A percentile compares a stretch with the other conserved stretches of the same genome.
phyloP scores from a whole-genome alignment of 139 green algal species.

The Spirogloea muscicola region DNA sequence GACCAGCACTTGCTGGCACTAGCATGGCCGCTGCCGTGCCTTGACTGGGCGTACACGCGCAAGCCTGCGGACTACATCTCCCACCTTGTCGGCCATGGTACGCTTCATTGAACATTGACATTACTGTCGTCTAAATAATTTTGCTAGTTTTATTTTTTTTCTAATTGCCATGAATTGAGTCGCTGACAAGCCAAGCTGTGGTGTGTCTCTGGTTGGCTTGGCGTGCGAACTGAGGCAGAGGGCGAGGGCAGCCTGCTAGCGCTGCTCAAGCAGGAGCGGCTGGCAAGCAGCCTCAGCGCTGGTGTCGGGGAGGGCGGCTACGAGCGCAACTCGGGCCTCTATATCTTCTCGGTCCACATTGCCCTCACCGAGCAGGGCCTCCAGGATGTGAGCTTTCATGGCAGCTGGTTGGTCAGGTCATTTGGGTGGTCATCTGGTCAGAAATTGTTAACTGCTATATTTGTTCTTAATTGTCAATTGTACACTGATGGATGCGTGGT shows the following conservation, averaged over 20 bases:
- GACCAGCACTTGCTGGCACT: slow-evolving; percentile 71
- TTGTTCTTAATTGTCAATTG: no score
- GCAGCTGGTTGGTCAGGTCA: no score
- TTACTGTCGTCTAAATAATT: no score
- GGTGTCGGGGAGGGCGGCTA: slow-evolving; percentile 73
- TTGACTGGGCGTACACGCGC: slow-evolving; percentile 63
- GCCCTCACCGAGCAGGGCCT: slow-evolving; percentile 75
- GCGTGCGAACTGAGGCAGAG: slow-evolving; percentile 40
- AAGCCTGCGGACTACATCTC: slow-evolving; percentile 89
- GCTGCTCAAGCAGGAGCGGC: slow-evolving; percentile 43
- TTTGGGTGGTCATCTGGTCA: no score
- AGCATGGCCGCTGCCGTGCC: slow-evolving; percentile 77
- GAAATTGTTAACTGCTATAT: no score
- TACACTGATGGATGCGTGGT: no score
- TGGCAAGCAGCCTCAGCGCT: slow-evolving; percentile 71
- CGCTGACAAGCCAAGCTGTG: no score
- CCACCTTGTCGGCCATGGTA: slow-evolving; percentile 88
- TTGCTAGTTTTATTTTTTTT: no score
- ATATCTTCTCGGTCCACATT: slow-evolving; percentile 67
- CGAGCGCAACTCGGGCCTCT: slow-evolving; percentile 49
- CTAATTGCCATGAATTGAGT: no score
- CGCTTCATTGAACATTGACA: no score
- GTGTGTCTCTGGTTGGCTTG: no score
- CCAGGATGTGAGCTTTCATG: slow-evolving; percentile 33
- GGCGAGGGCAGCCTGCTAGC: slow-evolving; percentile 38